Conservation (phyloP, 768 basidiomycete species). For the Lactifluus subvellereus region DNA sequence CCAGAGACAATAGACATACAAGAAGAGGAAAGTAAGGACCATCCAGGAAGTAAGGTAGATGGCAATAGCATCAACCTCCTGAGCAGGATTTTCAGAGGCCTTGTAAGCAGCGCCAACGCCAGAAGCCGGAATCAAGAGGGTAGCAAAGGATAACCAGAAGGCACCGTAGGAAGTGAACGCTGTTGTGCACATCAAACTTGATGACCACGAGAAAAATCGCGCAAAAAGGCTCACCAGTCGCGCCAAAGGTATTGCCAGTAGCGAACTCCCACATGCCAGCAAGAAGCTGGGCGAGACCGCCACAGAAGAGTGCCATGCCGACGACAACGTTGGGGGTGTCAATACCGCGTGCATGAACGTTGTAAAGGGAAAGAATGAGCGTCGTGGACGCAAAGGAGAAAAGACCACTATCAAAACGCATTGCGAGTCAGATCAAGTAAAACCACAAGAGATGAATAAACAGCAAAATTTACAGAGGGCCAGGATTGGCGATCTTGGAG, state of each 20-base stretch:
- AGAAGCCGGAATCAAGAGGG: conserved; percentile 63
- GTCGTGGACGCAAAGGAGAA: conserved; percentile 84
- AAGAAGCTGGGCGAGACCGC: conserved; percentile 78
- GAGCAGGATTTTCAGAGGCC: conserved; percentile 20
- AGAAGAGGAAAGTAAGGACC: conserved; percentile 60
- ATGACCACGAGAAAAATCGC: not conserved
- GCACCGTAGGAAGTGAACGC: conserved; percentile 81
- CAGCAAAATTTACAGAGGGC: conserved; percentile 40
- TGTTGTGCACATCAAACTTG: conserved; percentile 24
- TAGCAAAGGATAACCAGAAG: conserved; percentile 83
- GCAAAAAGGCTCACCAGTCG: conserved; percentile 48
- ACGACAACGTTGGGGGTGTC: conserved; percentile 61
- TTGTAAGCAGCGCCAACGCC: conserved; percentile 56
- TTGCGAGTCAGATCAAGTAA: conserved; percentile 10
- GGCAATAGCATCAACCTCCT: conserved; percentile 56
- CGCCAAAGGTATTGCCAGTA: conserved; percentile 62
- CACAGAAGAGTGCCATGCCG: conserved; percentile 82
- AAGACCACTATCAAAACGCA: conserved; percentile 68
- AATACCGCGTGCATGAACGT: conserved; percentile 51
- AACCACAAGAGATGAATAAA: conserved; percentile 3
- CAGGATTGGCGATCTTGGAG: conserved; percentile 24
- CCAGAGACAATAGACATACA: conserved; percentile 39
- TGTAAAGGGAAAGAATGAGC: conserved; percentile 71
- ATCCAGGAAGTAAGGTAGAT: conserved; percentile 74
- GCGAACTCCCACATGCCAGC: conserved; percentile 78